Conservation (phyloP, 352 stramenopile species). For the Hyaloperonospora brassicae region DNA sequence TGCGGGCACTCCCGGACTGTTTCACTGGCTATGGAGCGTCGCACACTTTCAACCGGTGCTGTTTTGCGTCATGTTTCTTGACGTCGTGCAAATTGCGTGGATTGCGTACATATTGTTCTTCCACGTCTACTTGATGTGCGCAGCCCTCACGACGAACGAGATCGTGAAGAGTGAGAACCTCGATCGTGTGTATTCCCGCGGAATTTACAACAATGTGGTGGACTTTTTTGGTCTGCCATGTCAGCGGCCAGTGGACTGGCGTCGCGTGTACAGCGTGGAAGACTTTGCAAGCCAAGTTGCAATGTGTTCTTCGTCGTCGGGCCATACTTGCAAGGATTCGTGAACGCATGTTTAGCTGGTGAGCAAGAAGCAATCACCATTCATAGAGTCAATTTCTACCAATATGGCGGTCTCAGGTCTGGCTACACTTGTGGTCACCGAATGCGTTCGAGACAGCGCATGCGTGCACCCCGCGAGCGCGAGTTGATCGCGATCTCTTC, state of each 20-base stretch:
- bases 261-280: conserved; percentile 42
- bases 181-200: conserved; percentile 47
- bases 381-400: background rate
- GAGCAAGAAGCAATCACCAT: background rate
- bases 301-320: conserved; percentile 3
- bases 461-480: conserved; percentile 54
- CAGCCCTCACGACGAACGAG: conserved; percentile 69
- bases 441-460: conserved; percentile 66
- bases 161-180: conserved; percentile 64
- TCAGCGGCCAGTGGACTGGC: conserved; percentile 43
- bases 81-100: conserved; percentile 53
- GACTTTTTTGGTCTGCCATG: conserved; percentile 50
- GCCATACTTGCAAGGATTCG: conserved; percentile 19
- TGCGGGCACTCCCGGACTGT: conserved; percentile 9
- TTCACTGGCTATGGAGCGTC: conserved; percentile 41
- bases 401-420: background rate
- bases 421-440: conserved; percentile 15
- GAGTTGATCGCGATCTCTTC: conserved; percentile 60
- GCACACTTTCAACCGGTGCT: conserved; percentile 56
- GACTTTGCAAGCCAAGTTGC: conserved; percentile 33
- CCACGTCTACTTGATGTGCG: conserved; percentile 52
- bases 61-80: conserved; percentile 43
- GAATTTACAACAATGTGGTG: conserved; percentile 41
- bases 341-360: conserved; percentile 7
- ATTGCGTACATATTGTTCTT: conserved; percentile 69